Evolutionary conservation across 129 eudicot genomes (phyloP), one percentile per base, ranked within the genome.

Genomic region (Lonicera japonica): DNA sequence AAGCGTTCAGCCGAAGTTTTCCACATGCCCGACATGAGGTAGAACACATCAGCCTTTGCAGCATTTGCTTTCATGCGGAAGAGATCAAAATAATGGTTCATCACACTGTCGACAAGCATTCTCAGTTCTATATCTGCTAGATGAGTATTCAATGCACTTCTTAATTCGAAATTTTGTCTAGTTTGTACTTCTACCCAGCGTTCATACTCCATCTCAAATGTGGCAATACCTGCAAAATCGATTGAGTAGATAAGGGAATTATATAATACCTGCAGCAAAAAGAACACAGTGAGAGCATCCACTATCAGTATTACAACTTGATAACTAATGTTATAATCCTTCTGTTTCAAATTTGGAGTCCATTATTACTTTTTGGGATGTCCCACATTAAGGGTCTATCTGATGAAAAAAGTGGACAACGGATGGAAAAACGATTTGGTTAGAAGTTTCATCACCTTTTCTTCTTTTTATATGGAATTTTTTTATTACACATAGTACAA

Each of bases 1-100:
- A 88, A 78, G 23, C 95, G 83, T 64, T 94, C 99, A 1, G 85
- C 84, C 57, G 99, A 51, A 21, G 99, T 88, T 65, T 81, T 85
- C 99, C 99, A 94, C 71, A 77, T 77, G 74, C 99, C 99, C 11
- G 96, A 85, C 65, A 88, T 85, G 70, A 94, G 74, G 74, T 94
- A 85, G 73, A 88, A 86, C 18, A 94, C 96, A n/a, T 94, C 96
- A 46, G 86, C 80, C 72, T 79, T 88, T 55, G 96, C 95, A 67
- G 87, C 87, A 15, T 58, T 73, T 34, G 80, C 95, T 79, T 94
- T 94, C 76, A 94, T 75, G 40, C 61, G 58, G 75, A 88, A 94
- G 52, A 94, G 95, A 61, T 70, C 80, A 58, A 65, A 74, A 66
- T 94, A 88, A 56, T 88, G 99, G 54, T 73, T 72, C 83, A 88